A percentile compares a stretch with the other conserved stretches of the same genome.
phyloP scores from a whole-genome alignment of 1,139 yeast species.

The Pichia sp. region DNA sequence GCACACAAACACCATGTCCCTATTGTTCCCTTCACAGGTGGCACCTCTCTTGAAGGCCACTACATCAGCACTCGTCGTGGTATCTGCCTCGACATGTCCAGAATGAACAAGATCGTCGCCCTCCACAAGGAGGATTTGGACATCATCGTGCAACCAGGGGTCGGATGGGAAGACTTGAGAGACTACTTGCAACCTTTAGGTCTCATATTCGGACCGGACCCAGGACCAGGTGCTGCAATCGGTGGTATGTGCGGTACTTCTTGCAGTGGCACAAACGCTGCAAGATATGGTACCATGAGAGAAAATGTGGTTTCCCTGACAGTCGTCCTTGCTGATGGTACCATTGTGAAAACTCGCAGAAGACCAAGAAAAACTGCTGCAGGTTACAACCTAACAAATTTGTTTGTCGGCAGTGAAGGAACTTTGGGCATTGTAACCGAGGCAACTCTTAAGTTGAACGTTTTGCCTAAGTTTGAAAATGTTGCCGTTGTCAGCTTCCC shows the following conservation, averaged over 20 bases:
- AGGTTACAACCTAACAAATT: conserved; percentile 65
- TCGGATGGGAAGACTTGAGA: conserved; percentile 71
- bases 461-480: conserved; percentile 56
- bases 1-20: conserved; percentile 67
- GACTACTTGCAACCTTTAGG: conserved; percentile 48
- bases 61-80: conserved; percentile 74
- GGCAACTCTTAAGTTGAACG: conserved; percentile 64
- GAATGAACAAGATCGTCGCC: conserved; percentile 53
- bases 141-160: conserved; percentile 68
- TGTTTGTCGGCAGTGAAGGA: conserved; percentile 74
- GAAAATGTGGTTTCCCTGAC: conserved; percentile 69
- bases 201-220: conserved; percentile 72
- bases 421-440: conserved; percentile 74
- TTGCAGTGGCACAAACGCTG: conserved; percentile 78
- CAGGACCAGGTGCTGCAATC: conserved; percentile 77
- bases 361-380: conserved; percentile 77
- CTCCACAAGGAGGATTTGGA: conserved; percentile 64
- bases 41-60: conserved; percentile 87
- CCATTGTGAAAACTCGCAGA: conserved; percentile 63
- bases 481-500: conserved; percentile 68
- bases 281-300: conserved; percentile 71
- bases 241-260: conserved; percentile 76
- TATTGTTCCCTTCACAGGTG: conserved; percentile 79
- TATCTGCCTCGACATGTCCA: conserved; percentile 51
- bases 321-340: conserved; percentile 77